Evolutionary conservation across 2,329 filamentous ascomycete species (phyloP).

Genomic region (Nemania bipapillata): DNA sequence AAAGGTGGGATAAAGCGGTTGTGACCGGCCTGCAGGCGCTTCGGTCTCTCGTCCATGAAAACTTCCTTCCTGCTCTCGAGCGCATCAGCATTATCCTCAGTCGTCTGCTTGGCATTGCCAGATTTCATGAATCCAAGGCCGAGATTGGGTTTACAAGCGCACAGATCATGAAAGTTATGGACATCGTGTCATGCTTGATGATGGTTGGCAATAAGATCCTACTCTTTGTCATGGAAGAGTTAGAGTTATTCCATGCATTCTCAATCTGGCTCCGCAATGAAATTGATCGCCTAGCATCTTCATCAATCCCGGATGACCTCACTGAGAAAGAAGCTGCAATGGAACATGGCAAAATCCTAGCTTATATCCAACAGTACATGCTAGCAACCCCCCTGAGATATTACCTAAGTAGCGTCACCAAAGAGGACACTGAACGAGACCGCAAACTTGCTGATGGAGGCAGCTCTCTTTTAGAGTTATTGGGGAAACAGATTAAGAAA

Average conservation of each 20-base stretch:
- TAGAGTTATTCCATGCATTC: conserved; percentile 80
- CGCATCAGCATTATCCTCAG: conserved; percentile 83
- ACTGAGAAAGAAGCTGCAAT: conserved; percentile 80
- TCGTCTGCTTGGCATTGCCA: conserved; percentile 83
- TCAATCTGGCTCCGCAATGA: conserved; percentile 85
- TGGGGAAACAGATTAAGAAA: conserved; percentile 62
- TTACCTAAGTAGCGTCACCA: conserved; percentile 65
- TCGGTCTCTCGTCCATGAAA: conserved; percentile 82
- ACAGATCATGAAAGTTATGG: conserved; percentile 72
- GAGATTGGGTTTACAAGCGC: conserved; percentile 73
- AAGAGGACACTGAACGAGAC: conserved; percentile 63
- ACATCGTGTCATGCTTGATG: conserved; percentile 78
- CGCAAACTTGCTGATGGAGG: conserved; percentile 59
- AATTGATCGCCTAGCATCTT: conserved; percentile 78
- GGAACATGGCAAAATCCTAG: conserved; percentile 76
- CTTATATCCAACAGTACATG: conserved; percentile 80
- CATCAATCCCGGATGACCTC: conserved; percentile 74
- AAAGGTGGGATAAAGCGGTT: conserved; percentile 93
- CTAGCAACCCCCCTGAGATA: conserved; percentile 71
- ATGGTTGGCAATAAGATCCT: conserved; percentile 79
- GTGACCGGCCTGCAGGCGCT: conserved; percentile 80
- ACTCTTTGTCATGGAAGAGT: conserved; percentile 76
- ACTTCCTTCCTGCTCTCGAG: conserved; percentile 87
- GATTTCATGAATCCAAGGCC: conserved; percentile 75
- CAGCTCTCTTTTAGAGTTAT: conserved; percentile 59